phyloP scores from a whole-genome alignment of 2,329 filamentous ascomycete species.

The Phaeosphaeria sp. region DNA sequence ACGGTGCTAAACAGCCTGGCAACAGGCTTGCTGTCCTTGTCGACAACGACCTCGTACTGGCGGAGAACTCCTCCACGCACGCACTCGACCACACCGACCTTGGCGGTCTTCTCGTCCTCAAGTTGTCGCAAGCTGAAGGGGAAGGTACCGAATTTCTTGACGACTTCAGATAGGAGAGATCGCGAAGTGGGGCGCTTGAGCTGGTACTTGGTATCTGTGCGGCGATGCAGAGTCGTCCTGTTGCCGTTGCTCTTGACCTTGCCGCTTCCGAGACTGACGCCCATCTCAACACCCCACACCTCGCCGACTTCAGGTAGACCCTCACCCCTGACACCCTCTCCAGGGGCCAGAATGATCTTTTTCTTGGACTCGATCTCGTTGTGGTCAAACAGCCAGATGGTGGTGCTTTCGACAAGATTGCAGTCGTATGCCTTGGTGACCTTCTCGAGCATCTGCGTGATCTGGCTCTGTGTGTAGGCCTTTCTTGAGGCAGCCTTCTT shows the following conservation, averaged over 20 bases:
- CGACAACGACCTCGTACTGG: conserved; percentile 94
- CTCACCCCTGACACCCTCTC: conserved; percentile 88
- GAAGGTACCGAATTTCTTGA: conserved; percentile 97
- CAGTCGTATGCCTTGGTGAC: conserved; percentile 88
- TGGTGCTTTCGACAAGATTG: conserved; percentile 96
- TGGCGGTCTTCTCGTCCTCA: conserved; percentile 92
- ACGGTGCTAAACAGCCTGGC: conserved; percentile 88
- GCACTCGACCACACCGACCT: conserved; percentile 96
- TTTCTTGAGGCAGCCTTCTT: conserved; percentile 83
- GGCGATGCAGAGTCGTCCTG: conserved; percentile 87
- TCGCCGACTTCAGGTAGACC: conserved; percentile 87
- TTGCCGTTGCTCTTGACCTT: conserved; percentile 94
- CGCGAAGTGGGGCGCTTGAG: conserved; percentile 94
- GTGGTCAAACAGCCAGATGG: conserved; percentile 93
- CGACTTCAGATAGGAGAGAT: conserved; percentile 89
- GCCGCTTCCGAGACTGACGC: conserved; percentile 85
- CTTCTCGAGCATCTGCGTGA: conserved; percentile 88
- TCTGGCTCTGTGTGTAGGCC: conserved; percentile 82
- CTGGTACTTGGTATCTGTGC: conserved; percentile 88
- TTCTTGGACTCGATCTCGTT: conserved; percentile 98
- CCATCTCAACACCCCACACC: conserved; percentile 97
- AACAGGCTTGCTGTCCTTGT: conserved; percentile 86
- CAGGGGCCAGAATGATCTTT: conserved; percentile 93
- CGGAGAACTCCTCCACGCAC: conserved; percentile 91
- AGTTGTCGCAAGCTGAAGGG: conserved; percentile 97